These are phyloP conservation scores for Lecanicillium sp. DNA, from an alignment of 2,329 filamentous ascomycete genomes.

Conservation along the genomic window DNA sequence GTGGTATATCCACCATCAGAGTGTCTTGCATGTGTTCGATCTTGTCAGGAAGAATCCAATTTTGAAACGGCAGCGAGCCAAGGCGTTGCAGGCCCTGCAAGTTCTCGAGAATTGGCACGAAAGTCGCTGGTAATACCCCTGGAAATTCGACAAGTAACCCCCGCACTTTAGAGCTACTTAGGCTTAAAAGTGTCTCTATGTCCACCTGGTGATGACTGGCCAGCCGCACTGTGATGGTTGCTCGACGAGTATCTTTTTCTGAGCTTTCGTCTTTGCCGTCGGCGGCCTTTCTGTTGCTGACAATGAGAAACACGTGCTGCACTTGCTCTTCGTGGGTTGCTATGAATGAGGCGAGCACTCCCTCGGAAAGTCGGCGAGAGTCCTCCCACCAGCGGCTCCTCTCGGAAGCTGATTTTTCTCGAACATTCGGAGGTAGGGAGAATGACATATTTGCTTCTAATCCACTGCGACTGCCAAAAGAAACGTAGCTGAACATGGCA, in stretches of 20 bases:
- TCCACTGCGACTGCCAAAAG: not conserved
- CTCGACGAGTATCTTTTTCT: not conserved
- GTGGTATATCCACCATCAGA: slow-evolving; percentile 1
- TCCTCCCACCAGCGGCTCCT: slow-evolving; percentile 4
- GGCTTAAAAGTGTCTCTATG: slow-evolving; percentile 3
- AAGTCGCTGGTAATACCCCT: slow-evolving; percentile 1
- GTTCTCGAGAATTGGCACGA: slow-evolving; percentile 3
- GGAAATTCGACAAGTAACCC: slow-evolving; percentile 4
- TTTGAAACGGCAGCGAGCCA: slow-evolving; percentile 2
- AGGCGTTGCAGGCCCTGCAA: slow-evolving; percentile 5
- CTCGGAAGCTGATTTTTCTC: not conserved
- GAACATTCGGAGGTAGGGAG: not conserved
- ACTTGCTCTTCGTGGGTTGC: not conserved
- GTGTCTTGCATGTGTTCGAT: not conserved
- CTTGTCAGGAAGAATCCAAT: slow-evolving; percentile 6
- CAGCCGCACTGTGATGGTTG: slow-evolving; percentile 1
- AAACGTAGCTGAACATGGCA: not conserved
- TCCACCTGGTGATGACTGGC: not conserved
- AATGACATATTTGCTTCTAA: slow-evolving; percentile 3
- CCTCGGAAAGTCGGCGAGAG: slow-evolving; percentile 4
- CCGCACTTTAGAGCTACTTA: slow-evolving; percentile 2
- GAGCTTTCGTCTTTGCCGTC: not conserved
- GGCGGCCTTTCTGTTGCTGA: not conserved
- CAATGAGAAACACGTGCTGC: slow-evolving; percentile 3
- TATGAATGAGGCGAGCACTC: slow-evolving; percentile 4